A percentile compares a stretch with the other conserved stretches of the same genome.
Evolutionary conservation across 2,329 filamentous ascomycete genomes (phyloP).

Genomic region (Parasarocladium wereldwijsianum): DNA sequence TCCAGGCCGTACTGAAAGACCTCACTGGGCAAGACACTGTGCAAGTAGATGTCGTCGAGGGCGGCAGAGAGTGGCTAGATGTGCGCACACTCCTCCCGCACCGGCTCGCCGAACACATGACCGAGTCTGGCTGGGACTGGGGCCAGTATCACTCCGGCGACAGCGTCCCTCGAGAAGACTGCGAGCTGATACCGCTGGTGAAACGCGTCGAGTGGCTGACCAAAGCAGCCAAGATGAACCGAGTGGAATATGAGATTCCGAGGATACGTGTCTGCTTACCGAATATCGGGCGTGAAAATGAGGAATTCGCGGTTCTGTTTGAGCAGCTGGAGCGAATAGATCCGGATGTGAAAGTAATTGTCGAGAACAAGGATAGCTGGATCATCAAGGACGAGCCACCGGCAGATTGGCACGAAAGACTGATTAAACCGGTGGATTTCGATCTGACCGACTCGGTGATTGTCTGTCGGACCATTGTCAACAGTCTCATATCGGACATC

Average conservation of each 20-base stretch:
- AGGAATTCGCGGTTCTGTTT: constrained; percentile 17
- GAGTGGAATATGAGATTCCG: constrained; percentile 21
- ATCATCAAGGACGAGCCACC: constrained; percentile 13
- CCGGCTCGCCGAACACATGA: constrained; percentile 22
- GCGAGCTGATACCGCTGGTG: constrained; percentile 18
- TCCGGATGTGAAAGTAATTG: constrained; percentile 15
- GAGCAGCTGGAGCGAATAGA: constrained; percentile 15
- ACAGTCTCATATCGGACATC: constrained; percentile 24
- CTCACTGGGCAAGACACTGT: too few relatives aligned
- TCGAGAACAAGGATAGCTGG: constrained; percentile 15
- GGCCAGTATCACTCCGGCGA: too few relatives aligned
- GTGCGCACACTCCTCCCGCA: constrained; percentile 15
- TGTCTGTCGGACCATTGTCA: constrained; percentile 25
- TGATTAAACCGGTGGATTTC: too few relatives aligned
- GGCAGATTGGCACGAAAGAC: too few relatives aligned
- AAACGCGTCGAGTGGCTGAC: constrained; percentile 18
- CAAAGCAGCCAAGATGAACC: constrained; percentile 19
- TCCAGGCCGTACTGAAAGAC: too few relatives aligned
- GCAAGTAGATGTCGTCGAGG: too few relatives aligned
- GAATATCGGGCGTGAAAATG: constrained; percentile 14
- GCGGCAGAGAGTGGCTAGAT: constrained; percentile 19
- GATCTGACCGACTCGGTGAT: constrained; percentile 22
- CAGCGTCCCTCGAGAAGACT: constrained; percentile 17
- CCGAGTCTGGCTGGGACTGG: constrained; percentile 25
- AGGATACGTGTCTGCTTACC: constrained; percentile 19